Evolutionary conservation across 176 grass and related monocot species (phyloP).

Genomic region (Oryza rufipogon): DNA sequence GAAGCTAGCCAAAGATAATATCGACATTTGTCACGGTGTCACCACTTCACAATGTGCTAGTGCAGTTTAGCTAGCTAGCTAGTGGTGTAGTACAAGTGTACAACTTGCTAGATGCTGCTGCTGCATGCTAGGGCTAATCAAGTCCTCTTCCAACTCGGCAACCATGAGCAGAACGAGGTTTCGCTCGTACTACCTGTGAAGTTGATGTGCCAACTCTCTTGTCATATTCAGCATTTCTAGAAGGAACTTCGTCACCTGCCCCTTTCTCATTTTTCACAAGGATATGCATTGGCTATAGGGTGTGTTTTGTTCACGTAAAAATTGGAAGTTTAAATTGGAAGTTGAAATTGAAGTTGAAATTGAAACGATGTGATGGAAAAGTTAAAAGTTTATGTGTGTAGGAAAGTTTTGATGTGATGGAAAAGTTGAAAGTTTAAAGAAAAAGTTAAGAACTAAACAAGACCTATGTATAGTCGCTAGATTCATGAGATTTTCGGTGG

Average conservation of each 20-base stretch:
- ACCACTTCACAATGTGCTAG: not conserved
- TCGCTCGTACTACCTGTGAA: too few relatives aligned
- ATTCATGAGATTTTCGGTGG: not conserved
- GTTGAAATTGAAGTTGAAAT: too few relatives aligned
- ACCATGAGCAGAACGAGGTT: not conserved
- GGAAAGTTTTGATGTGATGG: too few relatives aligned
- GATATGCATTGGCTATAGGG: not conserved
- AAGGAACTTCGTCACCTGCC: not conserved
- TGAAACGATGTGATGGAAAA: too few relatives aligned
- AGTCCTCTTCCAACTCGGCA: not conserved
- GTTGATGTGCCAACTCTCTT: conserved; percentile 5
- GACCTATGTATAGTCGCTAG: not conserved
- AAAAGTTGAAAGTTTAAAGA: too few relatives aligned
- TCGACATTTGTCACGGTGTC: not conserved
- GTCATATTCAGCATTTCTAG: too few relatives aligned
- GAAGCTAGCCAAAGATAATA: not conserved
- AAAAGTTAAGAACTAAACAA: too few relatives aligned
- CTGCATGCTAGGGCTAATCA: not conserved
- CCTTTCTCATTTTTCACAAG: not conserved
- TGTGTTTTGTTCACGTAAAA: too few relatives aligned
- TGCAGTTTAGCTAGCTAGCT: not conserved
- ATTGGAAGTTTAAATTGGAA: too few relatives aligned
- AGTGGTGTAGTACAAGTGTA: not conserved
- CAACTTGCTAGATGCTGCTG: not conserved
- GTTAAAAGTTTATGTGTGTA: too few relatives aligned